phyloP scores from a whole-genome alignment of 768 basidiomycete genomes.

The Exsudoporus frostii region DNA sequence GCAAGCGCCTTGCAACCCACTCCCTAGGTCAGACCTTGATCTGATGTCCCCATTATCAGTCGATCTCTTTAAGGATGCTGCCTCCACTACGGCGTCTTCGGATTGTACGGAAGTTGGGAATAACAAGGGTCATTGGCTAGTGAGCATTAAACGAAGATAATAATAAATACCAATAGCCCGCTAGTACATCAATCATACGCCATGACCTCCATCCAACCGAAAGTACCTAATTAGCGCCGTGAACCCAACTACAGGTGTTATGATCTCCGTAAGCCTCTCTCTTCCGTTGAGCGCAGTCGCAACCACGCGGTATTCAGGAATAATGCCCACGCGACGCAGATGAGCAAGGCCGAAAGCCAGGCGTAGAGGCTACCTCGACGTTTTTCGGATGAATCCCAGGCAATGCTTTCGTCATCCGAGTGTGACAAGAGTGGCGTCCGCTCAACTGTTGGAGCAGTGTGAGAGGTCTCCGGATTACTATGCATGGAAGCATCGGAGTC shows the following conservation, averaged over 20 bases:
- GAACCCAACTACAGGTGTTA: neutral
- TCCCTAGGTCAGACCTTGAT: slow-evolving; percentile 6
- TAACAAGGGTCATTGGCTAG: slow-evolving; percentile 32
- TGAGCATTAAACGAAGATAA: slow-evolving; percentile 24
- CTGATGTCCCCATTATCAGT: slow-evolving; percentile 17
- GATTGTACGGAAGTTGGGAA: slow-evolving; percentile 31
- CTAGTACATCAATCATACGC: neutral
- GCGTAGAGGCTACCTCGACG: slow-evolving; percentile 52
- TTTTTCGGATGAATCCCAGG: slow-evolving; percentile 32
- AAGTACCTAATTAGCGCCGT: neutral
- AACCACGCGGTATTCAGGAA: slow-evolving; percentile 63
- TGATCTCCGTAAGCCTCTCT: slow-evolving; percentile 18
- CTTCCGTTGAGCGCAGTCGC: slow-evolving; percentile 46
- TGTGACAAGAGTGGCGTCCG: slow-evolving; percentile 14
- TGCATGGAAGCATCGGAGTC: neutral
- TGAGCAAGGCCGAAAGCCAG: slow-evolving; percentile 37
- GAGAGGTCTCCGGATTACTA: neutral
- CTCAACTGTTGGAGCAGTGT: slow-evolving; percentile 1
- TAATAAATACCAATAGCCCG: neutral
- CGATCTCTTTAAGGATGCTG: slow-evolving; percentile 24
- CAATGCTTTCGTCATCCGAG: neutral
- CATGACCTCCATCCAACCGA: neutral
- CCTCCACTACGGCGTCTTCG: slow-evolving; percentile 30
- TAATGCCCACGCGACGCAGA: slow-evolving; percentile 57
- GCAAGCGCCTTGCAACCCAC: slow-evolving; percentile 3